A percentile compares a stretch with the other conserved stretches of the same genome.
These are phyloP conservation scores for Phytophthora sp. DNA, from an alignment of 352 stramenopile genomes.

Conservation along the genomic window DNA sequence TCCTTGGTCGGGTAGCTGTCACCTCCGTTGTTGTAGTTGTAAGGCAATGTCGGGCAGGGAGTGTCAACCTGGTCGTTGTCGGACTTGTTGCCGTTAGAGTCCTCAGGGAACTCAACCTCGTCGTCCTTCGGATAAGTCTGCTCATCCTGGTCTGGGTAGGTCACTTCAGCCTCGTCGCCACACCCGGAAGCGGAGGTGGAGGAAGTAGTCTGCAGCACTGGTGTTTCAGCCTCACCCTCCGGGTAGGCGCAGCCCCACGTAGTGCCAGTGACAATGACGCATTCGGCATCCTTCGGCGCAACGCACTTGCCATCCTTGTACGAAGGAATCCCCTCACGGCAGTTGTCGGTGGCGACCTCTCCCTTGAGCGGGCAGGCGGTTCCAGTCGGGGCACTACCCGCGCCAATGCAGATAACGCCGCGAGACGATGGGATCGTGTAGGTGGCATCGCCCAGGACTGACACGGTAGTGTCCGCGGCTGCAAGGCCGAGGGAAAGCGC, in stretches of 20 bases:
- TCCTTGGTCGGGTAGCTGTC: constrained; percentile 3
- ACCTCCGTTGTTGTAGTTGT: background rate
- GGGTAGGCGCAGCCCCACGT: constrained; percentile 44
- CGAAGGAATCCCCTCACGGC: constrained; percentile 39
- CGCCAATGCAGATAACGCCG: constrained; percentile 24
- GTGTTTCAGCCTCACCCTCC: background rate
- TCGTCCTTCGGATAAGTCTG: constrained; percentile 16
- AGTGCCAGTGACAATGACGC: constrained; percentile 34
- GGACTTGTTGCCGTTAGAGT: background rate
- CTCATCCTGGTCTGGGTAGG: constrained; percentile 15
- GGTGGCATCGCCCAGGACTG: constrained; percentile 45
- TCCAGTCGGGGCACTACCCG: constrained; percentile 17
- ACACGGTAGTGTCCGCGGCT: constrained; percentile 29
- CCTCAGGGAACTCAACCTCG: constrained; percentile 22
- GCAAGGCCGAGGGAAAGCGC: constrained; percentile 18
- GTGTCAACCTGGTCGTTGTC: too few relatives aligned
- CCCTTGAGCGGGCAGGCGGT: constrained; percentile 39
- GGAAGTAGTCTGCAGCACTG: constrained; percentile 1
- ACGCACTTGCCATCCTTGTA: constrained; percentile 42
- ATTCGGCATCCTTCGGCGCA: constrained; percentile 40
- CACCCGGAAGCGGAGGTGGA: constrained; percentile 17
- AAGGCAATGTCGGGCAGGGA: constrained; percentile 17
- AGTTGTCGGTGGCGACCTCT: constrained; percentile 30
- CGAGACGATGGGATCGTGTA: constrained; percentile 32
- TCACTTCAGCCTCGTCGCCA: constrained; percentile 20